phyloP scores from a whole-genome alignment of 768 basidiomycete genomes.

The Auricularia heimuer region DNA sequence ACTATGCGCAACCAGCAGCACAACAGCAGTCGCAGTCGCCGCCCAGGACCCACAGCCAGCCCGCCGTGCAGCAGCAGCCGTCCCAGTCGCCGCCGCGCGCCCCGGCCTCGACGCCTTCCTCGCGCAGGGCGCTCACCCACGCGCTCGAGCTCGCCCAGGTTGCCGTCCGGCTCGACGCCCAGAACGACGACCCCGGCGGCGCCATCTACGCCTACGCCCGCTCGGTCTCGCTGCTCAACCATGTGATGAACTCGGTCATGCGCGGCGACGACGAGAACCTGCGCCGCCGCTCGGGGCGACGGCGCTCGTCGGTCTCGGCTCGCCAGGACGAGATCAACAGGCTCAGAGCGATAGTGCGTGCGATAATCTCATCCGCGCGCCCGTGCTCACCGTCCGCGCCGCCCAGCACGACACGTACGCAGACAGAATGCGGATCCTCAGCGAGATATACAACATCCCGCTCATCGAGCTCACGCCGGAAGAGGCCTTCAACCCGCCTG shows the following conservation, averaged over 20 bases:
- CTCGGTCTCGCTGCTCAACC: slow-evolving; percentile 76
- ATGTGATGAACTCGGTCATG: slow-evolving; percentile 88
- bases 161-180: slow-evolving; percentile 80
- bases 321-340: slow-evolving; percentile 84
- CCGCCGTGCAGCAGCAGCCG: neutral
- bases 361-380: slow-evolving; percentile 10
- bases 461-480: slow-evolving; percentile 12
- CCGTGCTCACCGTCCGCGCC: slow-evolving; percentile 7
- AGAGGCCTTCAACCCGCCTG: slow-evolving; percentile 1
- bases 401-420: slow-evolving; percentile 87
- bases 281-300: slow-evolving; percentile 47
- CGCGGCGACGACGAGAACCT: slow-evolving; percentile 71
- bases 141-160: slow-evolving; percentile 83
- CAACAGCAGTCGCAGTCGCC: neutral
- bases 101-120: slow-evolving; percentile 49
- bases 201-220: slow-evolving; percentile 84
- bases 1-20: neutral
- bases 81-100: neutral
- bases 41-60: neutral
- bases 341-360: slow-evolving; percentile 80
- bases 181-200: slow-evolving; percentile 78
- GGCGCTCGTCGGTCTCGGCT: slow-evolving; percentile 66
- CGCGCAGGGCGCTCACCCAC: slow-evolving; percentile 73
- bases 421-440: slow-evolving; percentile 87
- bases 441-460: slow-evolving; percentile 80